Percentiles rank a stretch among this genome's conserved stretches.
Conservation (phyloP, 345 rosid genomes). For the Salix suchowensis region DNA sequence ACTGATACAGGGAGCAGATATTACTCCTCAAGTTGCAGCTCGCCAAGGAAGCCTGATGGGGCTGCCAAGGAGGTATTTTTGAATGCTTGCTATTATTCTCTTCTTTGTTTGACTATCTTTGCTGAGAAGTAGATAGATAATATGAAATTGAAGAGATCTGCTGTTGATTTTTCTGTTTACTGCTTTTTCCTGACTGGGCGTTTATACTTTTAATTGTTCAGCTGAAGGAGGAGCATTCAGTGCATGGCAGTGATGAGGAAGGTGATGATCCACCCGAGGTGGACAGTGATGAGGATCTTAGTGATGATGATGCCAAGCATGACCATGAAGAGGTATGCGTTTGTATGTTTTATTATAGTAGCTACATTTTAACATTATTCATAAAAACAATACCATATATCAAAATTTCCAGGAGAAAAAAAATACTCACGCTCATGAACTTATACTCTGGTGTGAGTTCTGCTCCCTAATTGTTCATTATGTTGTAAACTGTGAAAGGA, state of each 20-base stretch:
- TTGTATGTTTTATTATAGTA: background rate
- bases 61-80: constrained; percentile 77
- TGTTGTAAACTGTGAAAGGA: background rate
- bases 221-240: constrained; percentile 90
- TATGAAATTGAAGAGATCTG: background rate
- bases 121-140: background rate
- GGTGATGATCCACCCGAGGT: constrained; percentile 74
- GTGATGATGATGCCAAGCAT: constrained; percentile 56
- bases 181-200: background rate
- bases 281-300: constrained; percentile 86
- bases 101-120: background rate
- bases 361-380: background rate
- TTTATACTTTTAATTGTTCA: constrained; percentile 22
- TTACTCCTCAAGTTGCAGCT: constrained; percentile 93
- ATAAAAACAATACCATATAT: background rate
- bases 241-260: constrained; percentile 96
- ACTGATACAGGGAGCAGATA: constrained; percentile 78
- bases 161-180: background rate
- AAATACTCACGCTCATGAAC: too few species aligned
- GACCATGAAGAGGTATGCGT: constrained; percentile 67
- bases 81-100: background rate
- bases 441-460: background rate
- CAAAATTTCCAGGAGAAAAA: background rate
- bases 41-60: constrained; percentile 85
- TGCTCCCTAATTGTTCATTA: too few species aligned